Evolutionary conservation across 2,329 filamentous ascomycete species (phyloP).

Genomic region (Colletotrichum nymphaeae): DNA sequence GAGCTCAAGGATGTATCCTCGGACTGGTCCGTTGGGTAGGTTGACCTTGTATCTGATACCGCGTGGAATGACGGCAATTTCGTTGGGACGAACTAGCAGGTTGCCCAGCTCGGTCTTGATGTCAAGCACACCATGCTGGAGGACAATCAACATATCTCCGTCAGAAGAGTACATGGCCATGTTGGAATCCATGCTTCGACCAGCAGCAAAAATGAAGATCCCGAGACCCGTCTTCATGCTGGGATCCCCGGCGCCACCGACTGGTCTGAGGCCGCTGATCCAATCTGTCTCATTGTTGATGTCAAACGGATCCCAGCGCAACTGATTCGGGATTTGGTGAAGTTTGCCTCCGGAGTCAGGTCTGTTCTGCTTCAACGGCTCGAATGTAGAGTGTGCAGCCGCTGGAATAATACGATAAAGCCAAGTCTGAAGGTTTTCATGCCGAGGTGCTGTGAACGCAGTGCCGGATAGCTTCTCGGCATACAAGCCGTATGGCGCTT

Average conservation of each 20-base stretch:
- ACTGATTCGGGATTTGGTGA: constrained; percentile 83
- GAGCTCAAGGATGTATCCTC: constrained; percentile 76
- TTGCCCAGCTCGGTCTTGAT: constrained; percentile 74
- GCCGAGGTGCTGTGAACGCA: constrained; percentile 68
- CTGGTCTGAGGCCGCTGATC: constrained; percentile 63
- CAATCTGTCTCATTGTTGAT: constrained; percentile 58
- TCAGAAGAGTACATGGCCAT: constrained; percentile 79
- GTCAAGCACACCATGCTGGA: constrained; percentile 72
- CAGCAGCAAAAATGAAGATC: constrained; percentile 76
- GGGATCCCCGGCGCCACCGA: constrained; percentile 78
- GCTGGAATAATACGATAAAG: constrained; percentile 69
- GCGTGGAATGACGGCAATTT: constrained; percentile 73
- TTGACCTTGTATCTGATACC: constrained; percentile 72
- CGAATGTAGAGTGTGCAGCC: constrained; percentile 58
- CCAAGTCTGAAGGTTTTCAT: constrained; percentile 70
- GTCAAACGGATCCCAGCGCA: constrained; percentile 86
- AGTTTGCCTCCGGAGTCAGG: constrained; percentile 63
- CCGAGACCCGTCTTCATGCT: constrained; percentile 76
- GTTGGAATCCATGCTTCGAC: constrained; percentile 74
- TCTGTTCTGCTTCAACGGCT: constrained; percentile 36
- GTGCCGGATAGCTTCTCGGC: constrained; percentile 74
- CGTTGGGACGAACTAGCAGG: constrained; percentile 70
- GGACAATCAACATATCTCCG: constrained; percentile 75
- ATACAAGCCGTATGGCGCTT: constrained; percentile 75
- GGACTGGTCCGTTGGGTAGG: constrained; percentile 66